Conservation (phyloP, 306 rosid genomes). For the Quillaja saponaria region DNA sequence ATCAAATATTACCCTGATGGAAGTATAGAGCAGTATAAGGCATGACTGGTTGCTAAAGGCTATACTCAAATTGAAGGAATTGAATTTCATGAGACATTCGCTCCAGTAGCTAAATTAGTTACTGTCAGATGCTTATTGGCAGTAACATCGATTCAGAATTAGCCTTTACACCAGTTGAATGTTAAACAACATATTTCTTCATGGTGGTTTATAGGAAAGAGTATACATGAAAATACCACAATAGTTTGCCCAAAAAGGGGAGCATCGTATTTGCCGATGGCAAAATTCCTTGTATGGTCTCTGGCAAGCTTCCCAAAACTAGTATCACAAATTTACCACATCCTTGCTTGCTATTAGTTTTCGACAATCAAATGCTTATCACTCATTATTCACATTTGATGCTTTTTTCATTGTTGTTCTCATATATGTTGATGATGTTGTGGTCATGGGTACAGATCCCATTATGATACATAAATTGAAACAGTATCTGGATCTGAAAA, state of each 20-base stretch:
- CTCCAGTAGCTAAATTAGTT: neutral
- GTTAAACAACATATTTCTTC: neutral
- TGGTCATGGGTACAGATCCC: neutral
- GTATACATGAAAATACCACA: neutral
- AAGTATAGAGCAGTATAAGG: neutral
- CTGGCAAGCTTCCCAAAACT: neutral
- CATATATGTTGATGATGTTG: conserved; percentile 1
- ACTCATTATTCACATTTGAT: neutral
- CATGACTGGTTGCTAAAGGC: neutral
- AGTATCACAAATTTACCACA: neutral
- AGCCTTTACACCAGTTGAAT: neutral
- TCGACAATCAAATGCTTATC: neutral
- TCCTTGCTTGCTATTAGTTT: neutral
- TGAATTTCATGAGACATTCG: neutral
- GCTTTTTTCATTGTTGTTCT: neutral
- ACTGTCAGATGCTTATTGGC: neutral
- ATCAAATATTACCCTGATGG: neutral
- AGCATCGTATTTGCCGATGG: neutral
- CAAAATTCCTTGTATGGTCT: neutral
- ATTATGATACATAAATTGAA: neutral
- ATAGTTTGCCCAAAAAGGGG: neutral
- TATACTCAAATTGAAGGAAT: neutral
- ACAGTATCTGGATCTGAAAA: neutral
- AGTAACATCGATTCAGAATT: neutral
- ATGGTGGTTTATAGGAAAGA: neutral